phyloP scores from a whole-genome alignment of 78 protist genomes.

The Dictyostelium citrinum region DNA sequence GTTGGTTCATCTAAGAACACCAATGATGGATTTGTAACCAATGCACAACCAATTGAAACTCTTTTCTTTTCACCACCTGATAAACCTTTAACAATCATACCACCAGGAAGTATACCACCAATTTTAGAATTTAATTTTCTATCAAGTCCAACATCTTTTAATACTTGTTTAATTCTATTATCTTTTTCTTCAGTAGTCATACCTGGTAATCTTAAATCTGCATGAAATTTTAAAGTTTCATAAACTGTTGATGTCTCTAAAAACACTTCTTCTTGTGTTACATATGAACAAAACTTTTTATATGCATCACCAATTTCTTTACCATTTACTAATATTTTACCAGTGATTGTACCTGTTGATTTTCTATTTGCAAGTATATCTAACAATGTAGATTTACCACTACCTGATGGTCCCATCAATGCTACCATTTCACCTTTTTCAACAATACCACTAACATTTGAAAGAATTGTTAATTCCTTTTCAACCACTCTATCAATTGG shows the following conservation, averaged over 20 bases:
- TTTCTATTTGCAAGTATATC: conserved; percentile 76
- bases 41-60: conserved; percentile 77
- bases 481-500: not conserved
- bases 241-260: conserved; percentile 15
- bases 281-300: conserved; percentile 42
- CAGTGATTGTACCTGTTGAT: conserved; percentile 41
- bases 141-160: not conserved
- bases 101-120: conserved; percentile 49
- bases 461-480: conserved; percentile 29
- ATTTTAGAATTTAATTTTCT: conserved; percentile 7
- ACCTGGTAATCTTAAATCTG: conserved; percentile 7
- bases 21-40: conserved; percentile 77
- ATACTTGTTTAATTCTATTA: not conserved
- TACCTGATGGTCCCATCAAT: conserved; percentile 74
- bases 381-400: conserved; percentile 64
- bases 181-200: conserved; percentile 11
- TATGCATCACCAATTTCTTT: conserved; percentile 23
- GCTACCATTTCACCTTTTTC: conserved; percentile 65
- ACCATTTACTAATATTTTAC: conserved; percentile 73
- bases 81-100: conserved; percentile 30
- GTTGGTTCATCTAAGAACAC: conserved; percentile 76
- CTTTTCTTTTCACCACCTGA: conserved; percentile 94
- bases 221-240: conserved; percentile 21
- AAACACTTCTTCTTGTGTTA: conserved; percentile 36
- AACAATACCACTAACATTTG: conserved; percentile 57